Percentiles rank a stretch among this genome's conserved stretches.
Conservation (phyloP, 202 grass and related monocot genomes). For the Panicum virgatum region DNA sequence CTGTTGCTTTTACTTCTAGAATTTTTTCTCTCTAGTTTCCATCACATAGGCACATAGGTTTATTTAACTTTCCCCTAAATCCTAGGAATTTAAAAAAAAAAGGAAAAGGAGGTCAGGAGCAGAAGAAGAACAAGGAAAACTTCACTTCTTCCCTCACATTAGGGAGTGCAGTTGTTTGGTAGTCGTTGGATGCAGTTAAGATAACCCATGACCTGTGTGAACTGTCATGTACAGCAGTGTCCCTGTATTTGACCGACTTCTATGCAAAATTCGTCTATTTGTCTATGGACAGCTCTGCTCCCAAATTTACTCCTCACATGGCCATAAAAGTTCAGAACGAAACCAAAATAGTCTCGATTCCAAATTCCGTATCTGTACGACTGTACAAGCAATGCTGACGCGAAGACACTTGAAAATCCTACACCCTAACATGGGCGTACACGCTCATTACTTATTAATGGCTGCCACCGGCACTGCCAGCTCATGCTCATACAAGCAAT, state of each 20-base stretch:
- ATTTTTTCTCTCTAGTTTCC: not conserved
- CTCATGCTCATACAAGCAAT: conserved; percentile 18
- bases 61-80: not conserved
- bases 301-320: not conserved
- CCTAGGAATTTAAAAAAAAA: not conserved
- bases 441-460: not conserved
- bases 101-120: no score
- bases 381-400: conserved; percentile 19
- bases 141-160: not conserved
- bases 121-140: not conserved
- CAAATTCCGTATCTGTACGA: not conserved
- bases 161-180: conserved; percentile 20
- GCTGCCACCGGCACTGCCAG: conserved; percentile 2
- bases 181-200: conserved; percentile 36
- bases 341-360: not conserved
- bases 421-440: not conserved
- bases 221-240: no score
- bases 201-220: conserved; percentile 10
- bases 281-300: conserved; percentile 1
- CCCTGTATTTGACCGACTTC: conserved; percentile 17
- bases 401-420: conserved; percentile 12
- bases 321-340: not conserved
- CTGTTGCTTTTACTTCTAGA: not conserved
- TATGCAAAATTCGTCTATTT: conserved; percentile 16
- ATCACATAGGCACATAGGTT: not conserved